Evolutionary conservation across 176 grass and related monocot genomes (phyloP).

Genomic region (Ensete ventricosum): DNA sequence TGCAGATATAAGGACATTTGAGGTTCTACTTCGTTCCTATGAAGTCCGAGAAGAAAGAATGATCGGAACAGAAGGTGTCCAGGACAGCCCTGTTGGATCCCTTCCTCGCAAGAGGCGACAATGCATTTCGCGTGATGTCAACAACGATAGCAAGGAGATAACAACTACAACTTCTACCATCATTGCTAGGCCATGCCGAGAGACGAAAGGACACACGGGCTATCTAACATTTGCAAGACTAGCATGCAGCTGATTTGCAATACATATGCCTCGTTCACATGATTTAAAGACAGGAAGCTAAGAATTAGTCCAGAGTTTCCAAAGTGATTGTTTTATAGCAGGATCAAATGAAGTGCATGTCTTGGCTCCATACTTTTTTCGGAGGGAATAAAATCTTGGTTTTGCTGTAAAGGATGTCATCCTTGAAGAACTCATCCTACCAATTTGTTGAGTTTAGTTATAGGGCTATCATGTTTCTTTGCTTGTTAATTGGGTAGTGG

Average conservation of each 20-base stretch:
- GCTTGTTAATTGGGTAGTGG: too few relatives aligned
- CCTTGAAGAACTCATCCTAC: too few relatives aligned
- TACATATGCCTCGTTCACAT: background rate
- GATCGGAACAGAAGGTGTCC: constrained; percentile 21
- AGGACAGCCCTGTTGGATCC: constrained; percentile 27
- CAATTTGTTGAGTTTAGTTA: too few relatives aligned
- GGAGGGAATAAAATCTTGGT: too few relatives aligned
- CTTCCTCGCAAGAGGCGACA: constrained; percentile 56
- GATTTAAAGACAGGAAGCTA: too few relatives aligned
- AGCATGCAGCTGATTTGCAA: background rate
- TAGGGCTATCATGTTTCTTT: too few relatives aligned
- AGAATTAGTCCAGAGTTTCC: background rate
- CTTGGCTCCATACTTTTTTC: too few relatives aligned
- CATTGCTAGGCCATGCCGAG: constrained; percentile 58
- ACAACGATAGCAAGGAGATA: constrained; percentile 15
- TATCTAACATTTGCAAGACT: constrained; percentile 82
- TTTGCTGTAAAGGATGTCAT: too few relatives aligned
- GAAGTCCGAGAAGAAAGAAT: constrained; percentile 48
- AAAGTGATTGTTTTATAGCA: background rate
- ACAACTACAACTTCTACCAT: constrained; percentile 20
- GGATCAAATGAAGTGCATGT: background rate
- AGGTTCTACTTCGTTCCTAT: constrained; percentile 69
- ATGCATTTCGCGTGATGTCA: constrained; percentile 11
- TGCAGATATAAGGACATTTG: constrained; percentile 91
- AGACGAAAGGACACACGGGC: constrained; percentile 68